Base-by-base conservation (phyloP, 225 moss, liverwort and hornwort genomes). In the Sphagnum tenellum region DNA sequence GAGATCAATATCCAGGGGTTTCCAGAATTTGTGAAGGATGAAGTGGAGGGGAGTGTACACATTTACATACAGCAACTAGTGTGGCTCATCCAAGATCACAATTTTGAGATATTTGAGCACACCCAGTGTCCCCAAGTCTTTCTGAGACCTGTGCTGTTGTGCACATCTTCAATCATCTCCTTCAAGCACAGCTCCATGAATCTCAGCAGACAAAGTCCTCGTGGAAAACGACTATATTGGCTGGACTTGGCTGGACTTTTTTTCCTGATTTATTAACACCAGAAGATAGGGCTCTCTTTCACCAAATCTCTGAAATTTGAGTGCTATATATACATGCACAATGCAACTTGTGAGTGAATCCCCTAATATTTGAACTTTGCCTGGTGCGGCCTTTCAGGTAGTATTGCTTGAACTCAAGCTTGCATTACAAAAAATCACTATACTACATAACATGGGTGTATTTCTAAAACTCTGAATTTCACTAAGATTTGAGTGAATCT, bases 71-170 rank as follows among this genome's bases (percentile, higher is more conserved):
- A 74, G 46, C 64, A 68, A 50, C 71, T 79, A 44, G 55, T 68
- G 60, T 68, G 57, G 44, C 75, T 79, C 46, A 64, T 79, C 46
- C 59, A 60, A 4, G 50, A 45, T 11, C 60, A 71, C 46, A 71
- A 71, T 3, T 72, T 79, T 52, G 75, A 79, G 74, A 67, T 79
- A 48, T 79, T 79, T 63, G 71, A 74, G 52, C 79, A 29, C 29
- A 79, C 65, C 79, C 79, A 6, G 69, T 79, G 46, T 74, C 79
- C 13, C 75, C 79, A 4, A 74, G 75, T 59, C 55, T 79, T 47
- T 57, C 65, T 44, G 75, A 72, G 69, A 79, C 79, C 9, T 64
- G 79, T 64, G 9, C 71, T 9, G 47, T 74, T 45, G 79, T 79
- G 47, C 79, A 57, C 12, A 47, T 66, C 44, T 79, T 79, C 64